Evolutionary conservation across 345 rosid species (phyloP).

Genomic region (Salix exigua): DNA sequence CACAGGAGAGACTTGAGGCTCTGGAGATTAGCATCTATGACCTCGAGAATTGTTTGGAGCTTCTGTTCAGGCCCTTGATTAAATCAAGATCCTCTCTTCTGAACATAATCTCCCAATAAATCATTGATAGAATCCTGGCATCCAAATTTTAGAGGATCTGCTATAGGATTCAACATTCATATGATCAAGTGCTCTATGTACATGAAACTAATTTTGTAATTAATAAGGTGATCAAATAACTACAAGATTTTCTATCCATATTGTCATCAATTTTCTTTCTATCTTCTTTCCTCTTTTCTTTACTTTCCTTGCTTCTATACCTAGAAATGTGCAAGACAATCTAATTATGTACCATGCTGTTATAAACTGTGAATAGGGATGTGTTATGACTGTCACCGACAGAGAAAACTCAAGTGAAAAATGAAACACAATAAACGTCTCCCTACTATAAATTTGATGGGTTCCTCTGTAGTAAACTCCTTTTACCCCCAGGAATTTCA

Average conservation of each 20-base stretch:
- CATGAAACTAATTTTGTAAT: background rate
- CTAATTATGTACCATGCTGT: too few species aligned
- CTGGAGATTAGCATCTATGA: constrained; percentile 42
- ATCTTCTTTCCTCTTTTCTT: background rate
- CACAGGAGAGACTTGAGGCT: constrained; percentile 37
- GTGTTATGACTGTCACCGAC: too few species aligned
- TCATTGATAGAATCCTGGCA: background rate
- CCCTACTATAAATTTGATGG: too few species aligned
- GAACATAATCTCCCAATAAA: constrained; percentile 60
- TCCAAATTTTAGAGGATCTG: constrained; percentile 39
- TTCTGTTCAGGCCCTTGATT: constrained; percentile 51
- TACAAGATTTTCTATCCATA: background rate
- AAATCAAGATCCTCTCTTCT: constrained; percentile 60
- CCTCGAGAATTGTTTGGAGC: constrained; percentile 52
- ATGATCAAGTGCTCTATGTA: background rate
- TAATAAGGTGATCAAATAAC: constrained; percentile 2
- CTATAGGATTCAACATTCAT: constrained; percentile 3
- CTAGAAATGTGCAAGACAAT: too few species aligned
- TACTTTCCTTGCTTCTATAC: too few species aligned
- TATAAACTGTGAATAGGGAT: too few species aligned
- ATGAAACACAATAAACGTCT: too few species aligned
- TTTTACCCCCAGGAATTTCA: too few species aligned
- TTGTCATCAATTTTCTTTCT: background rate
- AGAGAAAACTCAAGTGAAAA: too few species aligned
- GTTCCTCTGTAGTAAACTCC: too few species aligned